Evolutionary conservation across 768 basidiomycete genomes (phyloP), one percentile per base, ranked within the genome.

Genomic region (Exsudoporus frostii): DNA sequence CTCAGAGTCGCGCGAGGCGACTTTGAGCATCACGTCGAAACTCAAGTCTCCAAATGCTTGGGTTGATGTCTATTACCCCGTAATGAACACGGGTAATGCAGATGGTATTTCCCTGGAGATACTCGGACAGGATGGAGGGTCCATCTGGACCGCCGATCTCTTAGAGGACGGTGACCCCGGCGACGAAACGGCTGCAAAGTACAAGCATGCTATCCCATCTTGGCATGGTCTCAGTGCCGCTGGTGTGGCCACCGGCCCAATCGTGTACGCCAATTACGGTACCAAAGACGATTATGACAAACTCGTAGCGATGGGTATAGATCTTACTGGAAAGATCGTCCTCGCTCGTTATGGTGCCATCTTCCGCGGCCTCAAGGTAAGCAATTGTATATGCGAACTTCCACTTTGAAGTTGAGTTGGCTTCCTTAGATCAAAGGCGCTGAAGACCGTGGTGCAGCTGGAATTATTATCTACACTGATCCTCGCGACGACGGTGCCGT

Each of bases 31-130:
- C 38, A 80, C 82, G 0, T 66, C 74, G 25, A 73, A 72, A 5
- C 72, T 78, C 36, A 70, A 61, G 29, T 69, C 66, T 24, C 86
- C 88, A 3, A 78, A 73, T 1, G 89, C 86, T 51, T 93, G 91
- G 91, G 83, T 92, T 53, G 90, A 92, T 59, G 78, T 80, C 34
- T 97, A 98, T 69, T 96, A 88, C 69, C 93, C 95, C 2, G 76
- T 93, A 38, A 72, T 96, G 74, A 92, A 96, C 69, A 87, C 82
- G 0, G 68, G 61, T 14, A 66, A 62, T 22, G 84, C 90, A 1
- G 74, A 86, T 7, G 80, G 86, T 48, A 81, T 84, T 45, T 79
- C 78, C 54, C 70, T 95, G 11, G 79, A 86, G 44, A 82, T 94
- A 20, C 70, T 90, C 40, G 80, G 75, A 20, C 76, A 76, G 14